Evolutionary conservation across 1,284 basidiomycete genomes (phyloP).

Genomic region (Ustilago curta): DNA sequence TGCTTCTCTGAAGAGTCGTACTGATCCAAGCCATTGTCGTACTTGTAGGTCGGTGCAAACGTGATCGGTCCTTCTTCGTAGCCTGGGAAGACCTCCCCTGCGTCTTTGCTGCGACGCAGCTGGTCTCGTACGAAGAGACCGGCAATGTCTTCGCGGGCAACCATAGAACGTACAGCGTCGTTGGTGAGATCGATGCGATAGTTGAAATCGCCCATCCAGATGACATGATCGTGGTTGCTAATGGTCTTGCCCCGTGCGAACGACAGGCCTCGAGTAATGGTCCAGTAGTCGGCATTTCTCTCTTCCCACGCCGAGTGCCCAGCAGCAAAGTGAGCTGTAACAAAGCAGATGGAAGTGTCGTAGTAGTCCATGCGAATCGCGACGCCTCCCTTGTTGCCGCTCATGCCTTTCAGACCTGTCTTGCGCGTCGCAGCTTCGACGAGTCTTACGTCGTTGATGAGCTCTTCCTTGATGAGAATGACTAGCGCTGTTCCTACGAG

Average conservation of each 20-base stretch:
- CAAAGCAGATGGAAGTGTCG: slow-evolving; percentile 91
- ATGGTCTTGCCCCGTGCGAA: slow-evolving; percentile 91
- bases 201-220: slow-evolving; percentile 95
- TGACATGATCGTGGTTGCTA: slow-evolving; percentile 83
- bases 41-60: slow-evolving; percentile 90
- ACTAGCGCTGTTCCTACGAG: slow-evolving; percentile 94
- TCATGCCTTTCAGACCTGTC: slow-evolving; percentile 96
- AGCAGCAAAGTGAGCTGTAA: slow-evolving; percentile 95
- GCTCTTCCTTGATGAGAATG: slow-evolving; percentile 81
- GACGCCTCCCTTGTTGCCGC: slow-evolving; percentile 90
- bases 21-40: slow-evolving; percentile 79
- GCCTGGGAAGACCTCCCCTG: slow-evolving; percentile 77
- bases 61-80: slow-evolving; percentile 88
- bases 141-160: slow-evolving; percentile 75
- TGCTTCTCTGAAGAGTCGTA: slow-evolving; percentile 98
- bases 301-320: slow-evolving; percentile 90
- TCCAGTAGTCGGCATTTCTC: slow-evolving; percentile 90
- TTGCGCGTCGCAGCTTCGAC: slow-evolving; percentile 93
- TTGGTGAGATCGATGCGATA: slow-evolving; percentile 91
- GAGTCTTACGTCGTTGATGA: slow-evolving; percentile 83
- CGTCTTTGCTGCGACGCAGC: slow-evolving; percentile 44
- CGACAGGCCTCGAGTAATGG: slow-evolving; percentile 83
- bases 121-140: slow-evolving; percentile 80
- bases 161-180: slow-evolving; percentile 76
- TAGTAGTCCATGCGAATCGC: slow-evolving; percentile 90